A percentile compares a stretch with the other conserved stretches of the same genome.
These are phyloP conservation scores for Coemansia sp. DNA, from an alignment of 192 early-diverging fungal genomes.

Conservation along the genomic window DNA sequence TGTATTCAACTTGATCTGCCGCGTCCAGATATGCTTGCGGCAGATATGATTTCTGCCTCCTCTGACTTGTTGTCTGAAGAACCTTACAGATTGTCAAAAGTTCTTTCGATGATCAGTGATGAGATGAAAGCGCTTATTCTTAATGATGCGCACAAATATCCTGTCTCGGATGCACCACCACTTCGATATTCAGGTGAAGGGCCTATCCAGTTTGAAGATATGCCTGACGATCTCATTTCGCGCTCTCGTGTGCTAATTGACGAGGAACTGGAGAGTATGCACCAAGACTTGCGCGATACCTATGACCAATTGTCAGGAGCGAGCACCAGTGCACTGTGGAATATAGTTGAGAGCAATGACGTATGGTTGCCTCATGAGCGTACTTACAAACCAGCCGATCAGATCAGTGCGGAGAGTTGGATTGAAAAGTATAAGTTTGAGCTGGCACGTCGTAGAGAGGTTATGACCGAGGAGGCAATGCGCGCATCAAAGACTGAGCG, in stretches of 20 bases:
- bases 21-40: conserved; percentile 58
- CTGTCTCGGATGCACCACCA: conserved; percentile 63
- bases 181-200: conserved; percentile 32
- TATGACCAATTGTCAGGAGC: conserved; percentile 16
- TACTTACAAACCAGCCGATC: not conserved
- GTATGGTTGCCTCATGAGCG: conserved; percentile 32
- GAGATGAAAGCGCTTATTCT: conserved; percentile 73
- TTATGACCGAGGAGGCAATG: conserved; percentile 73
- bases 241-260: conserved; percentile 60
- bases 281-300: conserved; percentile 6
- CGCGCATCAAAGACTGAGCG: conserved; percentile 86
- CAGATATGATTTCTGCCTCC: conserved; percentile 16
- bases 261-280: conserved; percentile 44
- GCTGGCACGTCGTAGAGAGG: conserved; percentile 52
- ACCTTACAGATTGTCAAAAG: not conserved
- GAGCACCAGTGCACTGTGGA: conserved; percentile 37
- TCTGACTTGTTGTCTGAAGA: conserved; percentile 7
- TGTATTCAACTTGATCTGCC: conserved; percentile 77
- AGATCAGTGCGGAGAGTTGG: conserved; percentile 13
- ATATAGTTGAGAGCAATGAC: conserved; percentile 14
- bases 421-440: conserved; percentile 37
- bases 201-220: conserved; percentile 37
- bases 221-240: conserved; percentile 63
- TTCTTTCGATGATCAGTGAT: conserved; percentile 62
- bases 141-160: conserved; percentile 72